phyloP scores from a whole-genome alignment of 1,284 basidiomycete species.

The Inonotus obliquus region DNA sequence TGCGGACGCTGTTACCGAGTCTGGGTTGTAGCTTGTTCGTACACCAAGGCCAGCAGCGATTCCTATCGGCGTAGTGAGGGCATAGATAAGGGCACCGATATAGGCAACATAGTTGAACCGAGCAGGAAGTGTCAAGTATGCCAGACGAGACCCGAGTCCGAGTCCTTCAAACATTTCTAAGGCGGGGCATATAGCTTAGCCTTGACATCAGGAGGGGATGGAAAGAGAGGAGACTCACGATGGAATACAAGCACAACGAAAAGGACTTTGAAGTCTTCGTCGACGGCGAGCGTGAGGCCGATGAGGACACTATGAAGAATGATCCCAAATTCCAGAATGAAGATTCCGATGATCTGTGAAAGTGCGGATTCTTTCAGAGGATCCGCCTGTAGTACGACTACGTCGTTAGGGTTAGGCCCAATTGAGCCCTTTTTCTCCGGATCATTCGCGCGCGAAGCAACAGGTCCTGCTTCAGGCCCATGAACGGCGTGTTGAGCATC shows the following conservation, averaged over 20 bases:
- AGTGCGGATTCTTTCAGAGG: constrained; percentile 38
- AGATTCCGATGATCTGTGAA: constrained; percentile 82
- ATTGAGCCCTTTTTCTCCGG: constrained; percentile 15
- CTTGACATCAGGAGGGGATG: neutral
- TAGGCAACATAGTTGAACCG: constrained; percentile 60
- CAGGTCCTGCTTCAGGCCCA: constrained; percentile 46
- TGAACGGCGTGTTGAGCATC: constrained; percentile 64
- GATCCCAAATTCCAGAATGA: constrained; percentile 90
- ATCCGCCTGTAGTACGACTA: constrained; percentile 19
- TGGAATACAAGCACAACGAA: constrained; percentile 93
- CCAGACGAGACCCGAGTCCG: constrained; percentile 82
- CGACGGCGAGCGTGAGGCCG: constrained; percentile 89
- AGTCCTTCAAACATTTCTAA: constrained; percentile 91
- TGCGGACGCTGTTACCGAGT: constrained; percentile 67
- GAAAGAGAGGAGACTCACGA: constrained; percentile 42
- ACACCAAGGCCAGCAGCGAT: constrained; percentile 84
- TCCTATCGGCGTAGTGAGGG: constrained; percentile 78
- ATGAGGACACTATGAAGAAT: constrained; percentile 89
- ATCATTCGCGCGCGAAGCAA: constrained; percentile 17
- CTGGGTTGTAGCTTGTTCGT: constrained; percentile 79
- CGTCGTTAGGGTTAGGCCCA: neutral
- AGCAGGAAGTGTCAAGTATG: constrained; percentile 62
- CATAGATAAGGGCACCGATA: constrained; percentile 64
- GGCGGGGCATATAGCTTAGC: neutral
- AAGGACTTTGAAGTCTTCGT: constrained; percentile 74